Percentiles rank a stretch among this genome's conserved stretches.
Evolutionary conservation across 2,329 filamentous ascomycete species (phyloP).

Genomic region (Stagonosporopsis tanaceti): DNA sequence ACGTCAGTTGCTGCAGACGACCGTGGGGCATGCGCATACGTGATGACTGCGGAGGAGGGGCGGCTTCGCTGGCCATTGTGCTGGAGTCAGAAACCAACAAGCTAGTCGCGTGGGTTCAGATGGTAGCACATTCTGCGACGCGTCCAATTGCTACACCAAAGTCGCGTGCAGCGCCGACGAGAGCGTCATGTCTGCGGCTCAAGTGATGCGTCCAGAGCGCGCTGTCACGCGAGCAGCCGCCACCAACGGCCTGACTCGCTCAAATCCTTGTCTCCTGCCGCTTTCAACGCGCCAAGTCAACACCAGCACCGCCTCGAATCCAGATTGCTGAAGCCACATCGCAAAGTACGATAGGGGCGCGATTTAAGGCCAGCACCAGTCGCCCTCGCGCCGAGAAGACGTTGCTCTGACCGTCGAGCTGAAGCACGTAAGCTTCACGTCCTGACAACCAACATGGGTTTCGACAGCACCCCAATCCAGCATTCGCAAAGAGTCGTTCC

Average conservation of each 20-base stretch:
- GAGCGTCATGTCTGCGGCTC: constrained; percentile 11
- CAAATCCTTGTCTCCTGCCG: constrained; percentile 21
- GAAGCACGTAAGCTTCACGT: background rate
- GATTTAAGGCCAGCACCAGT: constrained; percentile 1
- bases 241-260: constrained; percentile 36
- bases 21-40: constrained; percentile 40
- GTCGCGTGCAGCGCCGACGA: background rate
- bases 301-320: constrained; percentile 21
- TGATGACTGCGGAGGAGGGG: constrained; percentile 43
- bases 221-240: constrained; percentile 29
- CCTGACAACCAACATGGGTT: constrained; percentile 1
- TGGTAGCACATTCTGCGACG: constrained; percentile 26
- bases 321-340: constrained; percentile 20
- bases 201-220: constrained; percentile 25
- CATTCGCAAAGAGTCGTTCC: background rate
- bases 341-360: constrained; percentile 13
- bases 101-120: constrained; percentile 34
- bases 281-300: constrained; percentile 22
- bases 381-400: background rate
- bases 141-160: constrained; percentile 10
- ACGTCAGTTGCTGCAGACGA: constrained; percentile 24
- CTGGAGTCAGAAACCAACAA: background rate
- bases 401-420: background rate
- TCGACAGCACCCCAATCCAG: constrained; percentile 1
- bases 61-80: constrained; percentile 44